These are phyloP conservation scores for Periconia sp. DNA, from an alignment of 2,329 filamentous ascomycete species.

Conservation along the genomic window DNA sequence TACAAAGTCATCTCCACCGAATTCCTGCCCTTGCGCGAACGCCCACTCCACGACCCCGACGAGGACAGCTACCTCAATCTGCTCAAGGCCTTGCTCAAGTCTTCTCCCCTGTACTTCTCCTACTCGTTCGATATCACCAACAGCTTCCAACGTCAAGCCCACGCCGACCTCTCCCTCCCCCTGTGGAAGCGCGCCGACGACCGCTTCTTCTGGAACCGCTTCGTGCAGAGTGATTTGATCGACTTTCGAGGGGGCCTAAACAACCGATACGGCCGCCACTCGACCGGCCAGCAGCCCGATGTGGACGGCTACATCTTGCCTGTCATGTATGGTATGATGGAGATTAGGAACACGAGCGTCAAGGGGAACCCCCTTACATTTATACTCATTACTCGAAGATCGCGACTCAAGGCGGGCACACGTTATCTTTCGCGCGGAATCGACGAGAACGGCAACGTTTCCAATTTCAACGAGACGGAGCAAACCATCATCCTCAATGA, in stretches of 20 bases:
- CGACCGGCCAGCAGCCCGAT: conserved; percentile 70
- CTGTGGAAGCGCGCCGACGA: conserved; percentile 93
- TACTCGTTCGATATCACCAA: conserved; percentile 97
- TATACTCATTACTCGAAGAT: conserved; percentile 83
- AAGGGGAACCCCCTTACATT: conserved; percentile 84
- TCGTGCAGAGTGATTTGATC: conserved; percentile 87
- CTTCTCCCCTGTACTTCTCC: conserved; percentile 94
- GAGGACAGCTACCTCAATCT: conserved; percentile 88
- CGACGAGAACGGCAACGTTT: conserved; percentile 91
- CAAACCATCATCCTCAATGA: conserved; percentile 91
- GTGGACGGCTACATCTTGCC: conserved; percentile 92
- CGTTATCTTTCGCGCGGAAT: conserved; percentile 93
- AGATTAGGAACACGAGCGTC: conserved; percentile 83
- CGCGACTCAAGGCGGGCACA: conserved; percentile 84
- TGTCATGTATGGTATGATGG: conserved; percentile 94
- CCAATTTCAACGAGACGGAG: conserved; percentile 99
- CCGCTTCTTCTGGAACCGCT: conserved; percentile 98
- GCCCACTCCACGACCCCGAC: conserved; percentile 85
- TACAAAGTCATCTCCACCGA: conserved; percentile 92
- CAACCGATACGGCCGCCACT: conserved; percentile 57
- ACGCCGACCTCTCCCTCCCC: conserved; percentile 69
- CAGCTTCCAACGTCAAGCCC: conserved; percentile 90
- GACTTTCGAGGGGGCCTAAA: conserved; percentile 71
- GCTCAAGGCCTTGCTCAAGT: conserved; percentile 78
- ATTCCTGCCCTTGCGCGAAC: conserved; percentile 90